Evolutionary conservation across 208 protist genomes (phyloP), one percentile per base, ranked within the genome.

Genomic region (Lotmaria passim): DNA sequence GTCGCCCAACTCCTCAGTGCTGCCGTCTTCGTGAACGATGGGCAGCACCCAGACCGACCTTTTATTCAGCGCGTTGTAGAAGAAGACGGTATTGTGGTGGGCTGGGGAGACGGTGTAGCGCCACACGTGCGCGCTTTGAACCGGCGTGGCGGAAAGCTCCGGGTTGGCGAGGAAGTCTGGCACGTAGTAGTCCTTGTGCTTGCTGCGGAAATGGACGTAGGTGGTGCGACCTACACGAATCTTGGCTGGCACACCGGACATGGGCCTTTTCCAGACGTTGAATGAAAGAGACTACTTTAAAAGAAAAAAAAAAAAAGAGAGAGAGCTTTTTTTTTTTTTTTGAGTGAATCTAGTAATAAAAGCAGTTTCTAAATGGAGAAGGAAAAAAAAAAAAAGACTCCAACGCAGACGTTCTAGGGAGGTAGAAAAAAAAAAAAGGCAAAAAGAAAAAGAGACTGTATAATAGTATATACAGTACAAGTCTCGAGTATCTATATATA

Each of bases 31-130:
- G 36, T 77, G 73, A 24, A 90, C 67, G n/a, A 65, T 39, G 4
- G 87, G 87, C 21, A 93, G 78, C 58, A 89, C 78, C 87, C 87
- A 93, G 7, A 93, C 73, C 17, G 84, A 87, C 43, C 52, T 44
- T 19, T 70, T 60, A 12, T 60, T 73, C 1, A 33, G 39, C 0
- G 52, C 56, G 53, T 93, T 93, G 68, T 75, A 81, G 53, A 93
- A 93, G 58, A 85, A 93, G 28, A 88, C 79, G 12, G 82, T 81
- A 63, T 87, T 81, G 58, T 70, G 47, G 64, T 93, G 73, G 10
- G 81, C 83, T 4, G 56, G 44, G 15, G 87, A 86, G 4, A 88
- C 60, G 57, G 74, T 66, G 68, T 86, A 88, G 44, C 76, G 75
- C 87, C 87, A 93, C 12, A 79, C 63, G 47, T 88, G 77, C 31